phyloP scores from a whole-genome alignment of 1,284 basidiomycete genomes.

The Abortiporus biennis region DNA sequence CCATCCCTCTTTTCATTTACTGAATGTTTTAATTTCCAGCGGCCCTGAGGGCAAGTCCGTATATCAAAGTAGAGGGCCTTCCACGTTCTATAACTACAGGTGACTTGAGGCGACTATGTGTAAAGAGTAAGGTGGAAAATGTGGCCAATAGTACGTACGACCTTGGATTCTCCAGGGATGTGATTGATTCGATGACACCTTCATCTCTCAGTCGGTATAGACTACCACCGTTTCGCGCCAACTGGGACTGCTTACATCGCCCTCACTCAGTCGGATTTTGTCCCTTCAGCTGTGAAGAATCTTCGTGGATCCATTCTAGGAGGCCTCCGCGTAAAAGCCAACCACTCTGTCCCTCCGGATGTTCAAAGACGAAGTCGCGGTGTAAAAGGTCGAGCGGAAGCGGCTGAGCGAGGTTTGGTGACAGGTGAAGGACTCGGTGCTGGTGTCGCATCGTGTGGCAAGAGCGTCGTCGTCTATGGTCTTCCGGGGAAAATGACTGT shows the following conservation, averaged over 20 bases:
- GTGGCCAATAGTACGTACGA: conserved; percentile 42
- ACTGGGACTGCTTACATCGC: conserved; percentile 51
- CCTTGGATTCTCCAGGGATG: conserved; percentile 1
- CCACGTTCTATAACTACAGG: conserved; percentile 45
- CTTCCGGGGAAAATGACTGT: conserved; percentile 42
- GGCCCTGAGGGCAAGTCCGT: too few species aligned
- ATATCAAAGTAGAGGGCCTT: conserved; percentile 42
- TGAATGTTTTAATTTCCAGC: too few species aligned
- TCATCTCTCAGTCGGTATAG: conserved; percentile 42
- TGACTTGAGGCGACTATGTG: conserved; percentile 50
- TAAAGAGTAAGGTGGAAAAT: conserved; percentile 41
- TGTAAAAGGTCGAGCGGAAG: conserved; percentile 32
- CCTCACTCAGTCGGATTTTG: conserved; percentile 38
- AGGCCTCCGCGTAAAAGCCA: conserved; percentile 29
- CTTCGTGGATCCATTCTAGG: conserved; percentile 39
- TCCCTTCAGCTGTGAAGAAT: conserved; percentile 33
- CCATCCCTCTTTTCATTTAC: too few species aligned
- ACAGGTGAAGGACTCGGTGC: conserved; percentile 48
- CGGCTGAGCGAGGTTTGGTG: conserved; percentile 32
- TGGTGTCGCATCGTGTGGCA: conserved; percentile 39
- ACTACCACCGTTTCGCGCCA: conserved; percentile 54
- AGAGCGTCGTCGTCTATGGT: conserved; percentile 54
- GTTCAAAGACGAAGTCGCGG: conserved; percentile 30
- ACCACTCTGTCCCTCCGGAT: conserved; percentile 5
- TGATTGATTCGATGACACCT: neutral